Base-by-base conservation (phyloP, 2,329 filamentous ascomycete genomes). In the Rhytidhysteron rufulum region DNA sequence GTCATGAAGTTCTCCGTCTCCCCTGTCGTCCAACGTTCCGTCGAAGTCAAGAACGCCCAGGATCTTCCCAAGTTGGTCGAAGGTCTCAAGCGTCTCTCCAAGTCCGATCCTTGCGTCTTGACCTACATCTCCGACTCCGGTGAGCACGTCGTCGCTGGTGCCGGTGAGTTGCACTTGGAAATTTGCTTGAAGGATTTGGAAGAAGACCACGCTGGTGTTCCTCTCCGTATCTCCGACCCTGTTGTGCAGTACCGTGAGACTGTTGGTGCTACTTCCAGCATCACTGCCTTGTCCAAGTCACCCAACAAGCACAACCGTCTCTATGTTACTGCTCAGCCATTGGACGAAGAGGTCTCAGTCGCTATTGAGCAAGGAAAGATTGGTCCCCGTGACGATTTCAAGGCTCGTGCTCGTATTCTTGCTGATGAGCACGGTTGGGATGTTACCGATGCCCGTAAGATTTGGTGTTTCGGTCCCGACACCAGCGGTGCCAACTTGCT, bases 301-400 rank as follows among this genome's bases (percentile, higher is more conserved):
- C 93, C 93, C 78, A 98, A 98, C 87, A 98, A 98, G 88, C 93
- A 98, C 86, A 98, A 98, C 83, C 91, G 93, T 89, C 81, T 98
- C 48, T 98, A 97, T 80, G 84, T 98, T 75, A 82, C 80, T 72
- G 93, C 93, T 53, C 77, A 89, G 75, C 93, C 93, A 60, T 79
- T 98, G 41, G 82, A 82, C 33, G 93, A 98, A 81, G 93, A 97
- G 60, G 85, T 98, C 47, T 79, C 87, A 60, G 81, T 82, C 66
- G 87, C 86, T 65, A 98, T 98, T 54, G 93, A 98, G 79, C 55
- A 67, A 41, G 93, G 93, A 78, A 93, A 89, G 80, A 89, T 98
- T 70, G 79, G 74, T 66, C 88, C 93, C 55, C 88, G 91, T 80
- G 93, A 98, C 71, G 93, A 98, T 78, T 88, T 97, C 86, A 98